A percentile compares a stretch with the other conserved stretches of the same genome.
These are phyloP conservation scores for Solanum pimpinellifolium DNA, from an alignment of 257 asterid genomes.

Conservation along the genomic window DNA sequence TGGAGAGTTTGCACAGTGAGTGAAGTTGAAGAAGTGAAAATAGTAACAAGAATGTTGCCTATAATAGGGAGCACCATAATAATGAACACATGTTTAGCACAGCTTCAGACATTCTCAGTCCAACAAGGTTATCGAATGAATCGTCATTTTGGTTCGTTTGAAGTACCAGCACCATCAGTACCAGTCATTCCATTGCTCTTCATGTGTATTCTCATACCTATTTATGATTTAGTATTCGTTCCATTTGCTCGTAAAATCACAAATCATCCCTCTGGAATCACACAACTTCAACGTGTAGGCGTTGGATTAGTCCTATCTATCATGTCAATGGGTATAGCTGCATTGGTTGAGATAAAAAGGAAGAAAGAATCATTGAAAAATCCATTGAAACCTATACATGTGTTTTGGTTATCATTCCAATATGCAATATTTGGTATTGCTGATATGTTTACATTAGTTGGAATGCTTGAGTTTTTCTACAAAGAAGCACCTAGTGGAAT, in stretches of 20 bases:
- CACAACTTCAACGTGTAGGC: slow-evolving; percentile 68
- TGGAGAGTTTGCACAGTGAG: slow-evolving; percentile 62
- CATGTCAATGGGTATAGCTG: slow-evolving; percentile 51
- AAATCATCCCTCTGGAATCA: slow-evolving; percentile 48
- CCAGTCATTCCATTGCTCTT: slow-evolving; percentile 58
- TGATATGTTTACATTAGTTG: slow-evolving; percentile 58
- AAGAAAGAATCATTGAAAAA: slow-evolving; percentile 7
- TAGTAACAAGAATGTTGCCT: slow-evolving; percentile 53
- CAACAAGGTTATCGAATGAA: slow-evolving; percentile 52
- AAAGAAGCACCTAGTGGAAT: slow-evolving; percentile 56
- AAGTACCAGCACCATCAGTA: slow-evolving; percentile 52
- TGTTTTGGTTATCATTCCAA: slow-evolving; percentile 58
- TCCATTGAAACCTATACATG: slow-evolving; percentile 27
- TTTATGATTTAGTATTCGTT: slow-evolving; percentile 42
- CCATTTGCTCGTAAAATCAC: slow-evolving; percentile 51
- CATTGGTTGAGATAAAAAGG: slow-evolving; percentile 36
- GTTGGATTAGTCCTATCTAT: slow-evolving; percentile 64
- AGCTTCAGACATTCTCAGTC: slow-evolving; percentile 68
- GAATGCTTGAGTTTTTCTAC: slow-evolving; percentile 57
- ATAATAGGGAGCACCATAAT: slow-evolving; percentile 60
- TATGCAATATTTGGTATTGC: slow-evolving; percentile 62
- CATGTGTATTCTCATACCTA: slow-evolving; percentile 52
- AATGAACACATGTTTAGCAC: slow-evolving; percentile 69
- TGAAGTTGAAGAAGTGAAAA: slow-evolving; percentile 60
- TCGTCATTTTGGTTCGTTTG: slow-evolving; percentile 35